phyloP scores from a whole-genome alignment of 495 filamentous ascomycete genomes.

The Annulohypoxylon bovei region DNA sequence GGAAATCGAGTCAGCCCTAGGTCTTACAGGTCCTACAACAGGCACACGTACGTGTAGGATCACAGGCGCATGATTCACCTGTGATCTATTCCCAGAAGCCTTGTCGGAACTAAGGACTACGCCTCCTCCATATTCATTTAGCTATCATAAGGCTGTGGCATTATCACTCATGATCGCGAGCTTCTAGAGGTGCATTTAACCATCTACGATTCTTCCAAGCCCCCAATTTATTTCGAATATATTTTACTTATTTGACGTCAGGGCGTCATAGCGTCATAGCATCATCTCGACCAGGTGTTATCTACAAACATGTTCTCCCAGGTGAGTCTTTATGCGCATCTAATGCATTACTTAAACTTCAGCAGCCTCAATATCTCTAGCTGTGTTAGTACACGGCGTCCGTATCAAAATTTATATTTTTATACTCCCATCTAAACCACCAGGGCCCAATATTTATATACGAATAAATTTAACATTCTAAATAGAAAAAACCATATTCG shows the following conservation, averaged over 20 bases:
- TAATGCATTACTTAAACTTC: background rate
- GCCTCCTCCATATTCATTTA: slow-evolving; percentile 10
- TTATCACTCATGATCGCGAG: background rate
- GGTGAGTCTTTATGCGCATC: slow-evolving; percentile 40
- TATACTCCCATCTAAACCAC: background rate
- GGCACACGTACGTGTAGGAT: slow-evolving; percentile 3
- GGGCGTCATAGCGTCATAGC: background rate
- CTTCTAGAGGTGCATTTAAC: slow-evolving; percentile 2
- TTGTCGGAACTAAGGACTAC: slow-evolving; percentile 10
- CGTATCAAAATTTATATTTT: background rate
- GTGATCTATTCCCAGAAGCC: slow-evolving; percentile 14
- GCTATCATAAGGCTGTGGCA: slow-evolving; percentile 10
- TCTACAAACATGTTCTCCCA: slow-evolving; percentile 53
- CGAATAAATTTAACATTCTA: slow-evolving; percentile 20
- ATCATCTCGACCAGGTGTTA: background rate
- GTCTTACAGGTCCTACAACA: background rate
- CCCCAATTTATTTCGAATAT: slow-evolving; percentile 1
- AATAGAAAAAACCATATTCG: slow-evolving; percentile 90
- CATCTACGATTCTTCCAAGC: background rate
- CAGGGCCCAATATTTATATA: background rate
- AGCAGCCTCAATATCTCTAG: background rate
- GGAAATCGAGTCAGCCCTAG: slow-evolving; percentile 20
- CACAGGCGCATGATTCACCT: background rate
- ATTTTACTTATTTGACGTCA: slow-evolving; percentile 25
- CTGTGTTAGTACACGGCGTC: background rate